Conservation (phyloP, 73 alveolate species). For the Diophrys sp. region DNA sequence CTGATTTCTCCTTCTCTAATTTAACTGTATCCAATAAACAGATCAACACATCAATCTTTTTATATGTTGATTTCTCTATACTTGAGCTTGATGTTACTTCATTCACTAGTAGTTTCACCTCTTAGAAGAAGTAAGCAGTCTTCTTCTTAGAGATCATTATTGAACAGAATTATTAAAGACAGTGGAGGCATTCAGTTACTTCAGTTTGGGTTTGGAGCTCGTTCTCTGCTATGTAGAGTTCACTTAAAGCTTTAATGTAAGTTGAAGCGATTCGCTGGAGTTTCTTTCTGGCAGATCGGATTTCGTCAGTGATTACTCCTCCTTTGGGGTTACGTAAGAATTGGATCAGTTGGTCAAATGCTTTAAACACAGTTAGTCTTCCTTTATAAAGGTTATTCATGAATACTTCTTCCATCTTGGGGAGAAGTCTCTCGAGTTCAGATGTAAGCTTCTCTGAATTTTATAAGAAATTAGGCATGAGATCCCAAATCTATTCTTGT, state of each 20-base stretch:
- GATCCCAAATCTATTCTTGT: slow-evolving; percentile 44
- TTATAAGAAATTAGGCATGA: slow-evolving; percentile 38
- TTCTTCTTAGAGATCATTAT: background rate
- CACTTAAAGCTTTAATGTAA: background rate
- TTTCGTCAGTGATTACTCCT: background rate
- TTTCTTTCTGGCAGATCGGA: background rate
- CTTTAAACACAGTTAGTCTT: background rate
- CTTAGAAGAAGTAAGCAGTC: background rate
- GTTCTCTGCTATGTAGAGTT: background rate
- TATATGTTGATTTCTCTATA: background rate
- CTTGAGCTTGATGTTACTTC: background rate
- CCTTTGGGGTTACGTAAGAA: background rate
- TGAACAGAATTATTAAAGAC: background rate
- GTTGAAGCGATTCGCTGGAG: background rate
- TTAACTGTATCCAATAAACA: background rate
- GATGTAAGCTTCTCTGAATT: background rate
- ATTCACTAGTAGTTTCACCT: background rate
- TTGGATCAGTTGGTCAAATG: background rate
- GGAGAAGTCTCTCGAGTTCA: background rate
- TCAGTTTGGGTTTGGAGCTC: background rate
- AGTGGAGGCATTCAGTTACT: slow-evolving; percentile 16
- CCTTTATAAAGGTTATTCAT: background rate
- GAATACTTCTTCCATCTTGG: background rate
- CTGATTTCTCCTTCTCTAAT: background rate
- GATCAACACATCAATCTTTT: background rate